These are phyloP conservation scores for Aspergillus phoenicis DNA, from an alignment of 2,329 filamentous ascomycete species.

Conservation along the genomic window DNA sequence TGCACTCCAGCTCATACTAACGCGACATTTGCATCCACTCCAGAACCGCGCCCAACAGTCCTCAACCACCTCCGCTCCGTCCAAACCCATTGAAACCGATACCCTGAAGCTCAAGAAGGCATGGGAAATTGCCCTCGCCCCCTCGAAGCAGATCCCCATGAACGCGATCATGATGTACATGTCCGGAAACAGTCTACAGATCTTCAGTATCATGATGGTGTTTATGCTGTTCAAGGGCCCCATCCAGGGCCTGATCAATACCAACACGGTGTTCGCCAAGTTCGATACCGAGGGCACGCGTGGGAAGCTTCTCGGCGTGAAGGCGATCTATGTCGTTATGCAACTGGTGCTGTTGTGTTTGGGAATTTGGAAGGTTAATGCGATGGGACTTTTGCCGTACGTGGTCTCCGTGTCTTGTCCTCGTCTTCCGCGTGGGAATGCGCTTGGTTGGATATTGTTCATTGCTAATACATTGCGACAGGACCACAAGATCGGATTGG, in stretches of 20 bases:
- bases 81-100: constrained; percentile 77
- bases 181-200: constrained; percentile 96
- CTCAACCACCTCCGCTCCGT: constrained; percentile 26
- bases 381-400: constrained; percentile 91
- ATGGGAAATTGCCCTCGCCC: constrained; percentile 93
- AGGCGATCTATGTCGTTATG: constrained; percentile 83
- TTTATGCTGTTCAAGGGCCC: constrained; percentile 99
- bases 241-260: constrained; percentile 77
- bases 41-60: constrained; percentile 38
- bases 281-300: constrained; percentile 83
- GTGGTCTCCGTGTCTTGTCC: constrained; percentile 39
- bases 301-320: constrained; percentile 75
- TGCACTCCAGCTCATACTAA: background rate
- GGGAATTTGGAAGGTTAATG: constrained; percentile 95
- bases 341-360: constrained; percentile 81
- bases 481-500: constrained; percentile 96
- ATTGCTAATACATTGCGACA: constrained; percentile 39
- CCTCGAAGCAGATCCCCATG: constrained; percentile 94
- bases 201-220: constrained; percentile 99
- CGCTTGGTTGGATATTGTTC: background rate
- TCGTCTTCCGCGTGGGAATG: background rate
- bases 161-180: constrained; percentile 99
- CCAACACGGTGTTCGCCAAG: constrained; percentile 84
- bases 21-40: background rate
- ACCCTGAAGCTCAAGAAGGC: constrained; percentile 97